Base-by-base conservation (phyloP, 768 basidiomycete genomes). In the Auriscalpium vulgare region DNA sequence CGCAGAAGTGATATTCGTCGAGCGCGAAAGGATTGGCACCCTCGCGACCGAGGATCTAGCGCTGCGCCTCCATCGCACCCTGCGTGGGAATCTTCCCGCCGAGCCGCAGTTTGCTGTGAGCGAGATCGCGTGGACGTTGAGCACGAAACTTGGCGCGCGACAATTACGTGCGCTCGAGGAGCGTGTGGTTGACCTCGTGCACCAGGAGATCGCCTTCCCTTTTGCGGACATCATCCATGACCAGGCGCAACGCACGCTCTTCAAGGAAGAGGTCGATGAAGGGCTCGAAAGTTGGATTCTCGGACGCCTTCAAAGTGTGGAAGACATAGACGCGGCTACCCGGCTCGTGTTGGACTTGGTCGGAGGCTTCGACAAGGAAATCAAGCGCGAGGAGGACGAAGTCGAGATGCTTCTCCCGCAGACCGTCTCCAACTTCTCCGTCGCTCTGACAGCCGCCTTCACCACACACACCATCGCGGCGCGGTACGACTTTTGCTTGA, bases 341-440 rank as follows among this genome's bases (percentile, higher is more conserved):
- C 77, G 79, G 50, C 74, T 74, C 48, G 77, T 78, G 36, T 77
- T 91, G 47, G 87, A 91, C 66, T 74, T 84, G 50, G 81, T 91
- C 53, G 86, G 85, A 44, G 83, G 82, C 34, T 82, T 87, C 62
- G 86, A 88, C 61, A 72, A 66, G 21, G 74, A 80, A 34, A 79
- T 91, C 57, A 92, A 92, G 68, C 73, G 74, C 59, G 91, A 93
- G 68, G 85, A 86, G 61, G 84, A 87, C 35, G 88, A 89, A 61
- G 76, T 78, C 16, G 83, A 82, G 48, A 60, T 74, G 14, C 74
- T 81, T 37, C 66, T 74, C 36, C 80, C 81, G 29, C 74, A 78
- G 52, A 73, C 79, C 37, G 72, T 74, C 43, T 84, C 85, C 14
- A 78, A 83, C 53, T 87, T 85, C 84, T 75, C 73, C 50, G 77